phyloP scores from a whole-genome alignment of 1,284 basidiomycete genomes.

The Pseudozyma sp. region DNA sequence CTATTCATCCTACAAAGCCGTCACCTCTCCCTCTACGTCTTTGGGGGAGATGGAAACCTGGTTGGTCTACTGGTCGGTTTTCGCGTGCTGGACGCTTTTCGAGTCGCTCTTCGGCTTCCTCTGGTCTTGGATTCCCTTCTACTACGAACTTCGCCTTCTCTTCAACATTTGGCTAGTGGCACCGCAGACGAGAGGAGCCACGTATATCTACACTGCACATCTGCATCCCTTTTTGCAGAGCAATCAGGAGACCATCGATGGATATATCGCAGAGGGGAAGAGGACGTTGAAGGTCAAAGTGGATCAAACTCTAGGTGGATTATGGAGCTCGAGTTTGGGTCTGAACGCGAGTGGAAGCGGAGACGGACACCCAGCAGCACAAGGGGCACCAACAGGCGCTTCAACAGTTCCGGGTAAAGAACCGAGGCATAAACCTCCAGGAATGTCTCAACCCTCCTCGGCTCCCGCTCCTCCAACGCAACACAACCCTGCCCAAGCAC shows the following conservation, averaged over 20 bases:
- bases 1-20: constrained; percentile 62
- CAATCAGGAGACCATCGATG: constrained; percentile 84
- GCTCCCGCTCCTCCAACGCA: constrained; percentile 29
- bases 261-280: constrained; percentile 73
- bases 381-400: background rate
- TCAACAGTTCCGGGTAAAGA: constrained; percentile 8
- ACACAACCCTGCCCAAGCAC: constrained; percentile 44
- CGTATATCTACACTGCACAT: constrained; percentile 80
- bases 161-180: constrained; percentile 64
- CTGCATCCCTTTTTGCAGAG: constrained; percentile 81
- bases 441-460: background rate
- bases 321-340: constrained; percentile 21
- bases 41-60: constrained; percentile 62
- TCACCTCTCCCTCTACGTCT: constrained; percentile 46
- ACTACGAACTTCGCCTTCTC: constrained; percentile 57
- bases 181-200: constrained; percentile 74
- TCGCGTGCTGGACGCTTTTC: constrained; percentile 47
- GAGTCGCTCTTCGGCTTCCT: constrained; percentile 59
- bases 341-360: background rate
- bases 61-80: constrained; percentile 65
- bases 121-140: constrained; percentile 64
- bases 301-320: constrained; percentile 16
- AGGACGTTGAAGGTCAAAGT: constrained; percentile 1
- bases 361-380: background rate
- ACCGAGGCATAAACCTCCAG: constrained; percentile 27